Evolutionary conservation across 768 basidiomycete genomes (phyloP), one percentile per base, ranked within the genome.

Genomic region (Collybia nuda): DNA sequence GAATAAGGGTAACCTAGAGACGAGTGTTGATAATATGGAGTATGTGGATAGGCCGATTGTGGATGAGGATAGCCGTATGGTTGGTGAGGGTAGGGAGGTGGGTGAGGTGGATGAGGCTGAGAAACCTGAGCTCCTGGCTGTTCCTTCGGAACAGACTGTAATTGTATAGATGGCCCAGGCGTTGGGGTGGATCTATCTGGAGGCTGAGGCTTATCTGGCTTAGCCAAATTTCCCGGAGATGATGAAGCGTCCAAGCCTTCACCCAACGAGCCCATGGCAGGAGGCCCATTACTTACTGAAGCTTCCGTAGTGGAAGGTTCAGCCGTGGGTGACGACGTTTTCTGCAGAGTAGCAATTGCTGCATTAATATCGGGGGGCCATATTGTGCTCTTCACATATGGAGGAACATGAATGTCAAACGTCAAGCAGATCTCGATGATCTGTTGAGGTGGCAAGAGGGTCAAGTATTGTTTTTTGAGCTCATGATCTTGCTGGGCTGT

Each of bases 351-450:
- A 35, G 77, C 75, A 53, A 89, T 86, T 40, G 82, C 84, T 44
- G 77, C 79, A 50, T 78, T 77, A 48, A 91, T 73, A 62, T 90
- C 85, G 28, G 71, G 66, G 9, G 88, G 88, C 88, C 88, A 90
- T 66, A 90, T 68, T n/a, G 81, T 70, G 49, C 73, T 74, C 65
- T 80, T 84, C 46, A 86, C 63, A 54, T 85, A 84, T 35, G 77
- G 69, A 11, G 87, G 82, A 12, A 84, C 82, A 71, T 90, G 78
- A 7, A 81, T 63, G 58, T 90, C 86, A 59, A 88, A 84, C 32
- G 77, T 75, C 52, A 91, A 74, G 63, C 86, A 90, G 59, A 91
- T 82, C 57, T 90, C 89, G 62, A 91, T 88, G 61, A 91, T 77
- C 68, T 90, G 86, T 40, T 79, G 76, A 18, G 77, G 80, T 19